Evolutionary conservation across 2,329 filamentous ascomycete genomes (phyloP), one percentile per base, ranked within the genome.

Genomic region (Colletotrichum shisoi): DNA sequence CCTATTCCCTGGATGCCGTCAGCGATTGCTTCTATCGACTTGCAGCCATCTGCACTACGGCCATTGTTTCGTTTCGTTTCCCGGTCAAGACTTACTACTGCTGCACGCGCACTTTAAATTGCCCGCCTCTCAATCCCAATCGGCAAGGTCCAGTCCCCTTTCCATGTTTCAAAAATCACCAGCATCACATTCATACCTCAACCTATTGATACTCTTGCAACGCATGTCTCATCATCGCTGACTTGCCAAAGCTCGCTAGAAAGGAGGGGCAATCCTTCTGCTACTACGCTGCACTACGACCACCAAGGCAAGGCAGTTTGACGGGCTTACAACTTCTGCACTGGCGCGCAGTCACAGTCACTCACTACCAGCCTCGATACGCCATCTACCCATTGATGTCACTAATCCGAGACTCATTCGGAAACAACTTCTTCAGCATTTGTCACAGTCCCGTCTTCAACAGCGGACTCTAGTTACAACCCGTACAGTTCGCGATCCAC

Each of bases 101-200:
- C 53, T 57, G 60, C 60, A 63, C 64, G 54, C 53, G 46, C 51
- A 15, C 60, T 34, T 67, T 63, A 63, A 67, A 67, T 63, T 63
- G 46, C 53, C 60, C 37, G 19, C 53, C 54, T 61, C 46, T 67
- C 60, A 37, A 58, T 58, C 34, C 58, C 57, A 44, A 45, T 49
- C 56, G 49, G 44, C 44, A 59, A 63, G 39, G 13, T 46, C 44
- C 40, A 34, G 21, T 46, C 52, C 51, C 45, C 45, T 53, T 67
- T 46, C 39, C 53, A 44, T 63, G 60, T 67, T 67, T 54, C 60
- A 54, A 46, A 37, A 53, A 34, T 42, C 51, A 19, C 53, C 53
- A 42, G 60, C 60, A 24, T 67, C 53, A 49, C 46, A 40, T 52
- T 31, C 46, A 44, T 53, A n/a, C 27, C 24, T 24, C n/a, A 11